Evolutionary conservation across 257 asterid species (phyloP).

Genomic region (Eustoma russellianum): DNA sequence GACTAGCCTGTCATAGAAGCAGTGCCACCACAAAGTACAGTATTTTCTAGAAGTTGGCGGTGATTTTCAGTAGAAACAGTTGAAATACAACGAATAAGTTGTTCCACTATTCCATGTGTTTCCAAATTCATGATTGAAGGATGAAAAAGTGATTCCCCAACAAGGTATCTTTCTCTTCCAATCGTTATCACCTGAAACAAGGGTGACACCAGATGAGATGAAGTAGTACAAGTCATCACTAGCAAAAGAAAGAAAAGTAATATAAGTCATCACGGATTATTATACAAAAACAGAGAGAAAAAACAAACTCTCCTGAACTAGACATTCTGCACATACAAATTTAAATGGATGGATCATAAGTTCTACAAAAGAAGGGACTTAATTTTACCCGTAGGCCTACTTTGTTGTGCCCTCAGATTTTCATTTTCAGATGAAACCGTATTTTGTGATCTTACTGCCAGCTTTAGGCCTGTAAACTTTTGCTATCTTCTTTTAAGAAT

Average conservation of each 20-base stretch:
- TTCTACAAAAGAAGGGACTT: no score
- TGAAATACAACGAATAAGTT: constrained; percentile 83
- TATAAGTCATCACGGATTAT: no score
- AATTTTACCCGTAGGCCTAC: no score
- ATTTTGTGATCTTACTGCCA: no score
- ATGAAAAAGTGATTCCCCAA: constrained; percentile 90
- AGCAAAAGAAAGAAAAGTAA: no score
- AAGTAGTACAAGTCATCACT: neutral
- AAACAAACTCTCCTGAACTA: no score
- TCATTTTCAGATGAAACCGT: no score
- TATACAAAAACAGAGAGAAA: neutral
- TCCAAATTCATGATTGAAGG: constrained; percentile 79
- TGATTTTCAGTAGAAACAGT: constrained; percentile 90
- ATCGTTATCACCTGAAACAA: constrained; percentile 61
- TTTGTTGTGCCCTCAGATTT: no score
- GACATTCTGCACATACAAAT: no score
- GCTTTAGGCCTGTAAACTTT: no score
- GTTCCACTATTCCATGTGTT: constrained; percentile 90
- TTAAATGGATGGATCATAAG: no score
- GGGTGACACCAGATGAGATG: neutral
- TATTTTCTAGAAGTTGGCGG: constrained; percentile 88
- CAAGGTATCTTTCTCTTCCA: constrained; percentile 72
- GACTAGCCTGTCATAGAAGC: constrained; percentile 65
- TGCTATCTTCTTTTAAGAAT: no score
- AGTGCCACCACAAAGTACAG: constrained; percentile 96